Percentiles rank a stretch among this genome's conserved stretches.
These are phyloP conservation scores for Centella asiatica DNA, from an alignment of 129 eudicot species.

Conservation along the genomic window DNA sequence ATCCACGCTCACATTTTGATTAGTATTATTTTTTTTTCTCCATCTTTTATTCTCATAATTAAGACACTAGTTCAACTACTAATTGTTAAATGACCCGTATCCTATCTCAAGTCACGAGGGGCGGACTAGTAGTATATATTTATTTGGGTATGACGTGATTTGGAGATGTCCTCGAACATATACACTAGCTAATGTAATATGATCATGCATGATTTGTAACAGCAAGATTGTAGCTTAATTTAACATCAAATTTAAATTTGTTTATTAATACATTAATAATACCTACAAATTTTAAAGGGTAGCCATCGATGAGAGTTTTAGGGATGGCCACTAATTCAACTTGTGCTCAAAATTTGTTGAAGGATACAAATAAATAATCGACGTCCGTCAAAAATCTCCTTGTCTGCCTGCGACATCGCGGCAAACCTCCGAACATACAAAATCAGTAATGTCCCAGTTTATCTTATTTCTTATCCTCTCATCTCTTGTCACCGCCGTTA, in stretches of 20 bases:
- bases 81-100: too few relatives aligned
- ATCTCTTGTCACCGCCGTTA: slow-evolving; percentile 2
- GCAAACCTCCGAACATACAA: neutral
- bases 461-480: slow-evolving; percentile 4
- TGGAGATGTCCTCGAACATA: too few relatives aligned
- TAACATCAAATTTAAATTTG: too few relatives aligned
- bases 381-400: neutral
- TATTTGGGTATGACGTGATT: too few relatives aligned
- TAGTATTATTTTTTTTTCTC: neutral
- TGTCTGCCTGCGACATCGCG: neutral
- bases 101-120: too few relatives aligned
- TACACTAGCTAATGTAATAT: too few relatives aligned
- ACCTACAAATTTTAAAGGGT: too few relatives aligned
- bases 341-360: neutral
- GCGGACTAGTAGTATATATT: too few relatives aligned
- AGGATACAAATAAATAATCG: neutral
- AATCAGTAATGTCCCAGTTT: neutral
- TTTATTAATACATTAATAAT: too few relatives aligned
- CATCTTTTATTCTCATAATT: neutral
- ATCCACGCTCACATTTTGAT: slow-evolving; percentile 1
- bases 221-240: too few relatives aligned
- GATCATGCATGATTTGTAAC: too few relatives aligned
- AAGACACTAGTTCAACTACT: neutral
- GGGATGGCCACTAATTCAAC: neutral
- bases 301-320: neutral